Base-by-base conservation (phyloP, 176 grass and related monocot genomes). In the Dactylis glomerata region DNA sequence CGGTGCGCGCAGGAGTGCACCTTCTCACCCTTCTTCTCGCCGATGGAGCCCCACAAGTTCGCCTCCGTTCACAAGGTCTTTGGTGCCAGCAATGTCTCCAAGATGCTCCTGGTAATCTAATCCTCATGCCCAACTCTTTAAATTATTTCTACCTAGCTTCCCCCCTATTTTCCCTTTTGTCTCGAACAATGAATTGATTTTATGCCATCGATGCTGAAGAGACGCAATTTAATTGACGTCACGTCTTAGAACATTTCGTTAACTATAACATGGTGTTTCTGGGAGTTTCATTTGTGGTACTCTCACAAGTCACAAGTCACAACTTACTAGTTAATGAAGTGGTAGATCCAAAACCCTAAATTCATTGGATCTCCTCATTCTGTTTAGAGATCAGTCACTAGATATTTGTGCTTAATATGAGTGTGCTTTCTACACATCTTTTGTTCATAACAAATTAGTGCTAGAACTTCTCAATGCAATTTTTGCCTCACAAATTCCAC, bases 61-160 rank as follows among this genome's bases (percentile, higher is more conserved):
- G 89, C 90, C 36, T 81, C 91, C 16, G 93, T 96, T 37, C 96
- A 99, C 70, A 94, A 84, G 83, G 93, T 99, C 81, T 99, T 99
- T 85, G 93, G 96, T 23, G 96, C 96, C 23, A 99, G 96, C 87
- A 99, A 99, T 81, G 91, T 96, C 84, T 94, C 96, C 86, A 99
- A 99, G 87, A 92, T 99, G 86, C 84, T 98, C 40, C 78, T 92
- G 85, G 95, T 98, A 87, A 89, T 33, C 3, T 78, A 16, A 32
- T 28, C 19, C 28, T 8, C 44, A 74, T 64, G 31, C 6, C 12
- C 59, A 56, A 42, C 19, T 41, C 64, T 78, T 58, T 58, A 33
- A 77, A 32, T 47, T 33, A 30, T 33, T 45, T 71, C 12, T 26
- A 24, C 68, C 26, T 31, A 74, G n/a, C 19, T 30, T 19, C n/a